Evolutionary conservation across 2,329 filamentous ascomycete genomes (phyloP).

Genomic region (Pseudonectria buxi): DNA sequence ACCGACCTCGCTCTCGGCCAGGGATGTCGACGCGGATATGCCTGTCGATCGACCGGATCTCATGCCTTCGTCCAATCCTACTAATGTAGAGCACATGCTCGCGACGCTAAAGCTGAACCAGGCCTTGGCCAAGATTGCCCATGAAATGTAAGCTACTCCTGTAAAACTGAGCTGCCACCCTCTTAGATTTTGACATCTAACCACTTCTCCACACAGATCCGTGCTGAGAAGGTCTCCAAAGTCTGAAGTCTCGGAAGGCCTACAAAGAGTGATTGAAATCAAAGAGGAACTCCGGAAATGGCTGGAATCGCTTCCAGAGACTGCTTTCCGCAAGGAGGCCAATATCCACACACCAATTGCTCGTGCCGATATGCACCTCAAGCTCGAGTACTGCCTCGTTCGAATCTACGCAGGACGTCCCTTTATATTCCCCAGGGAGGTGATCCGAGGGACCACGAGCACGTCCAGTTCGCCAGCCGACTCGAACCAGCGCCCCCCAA

Average conservation of each 20-base stretch:
- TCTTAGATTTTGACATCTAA: constrained; percentile 7
- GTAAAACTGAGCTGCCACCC: neutral
- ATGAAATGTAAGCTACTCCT: constrained; percentile 31
- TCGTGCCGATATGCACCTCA: constrained; percentile 43
- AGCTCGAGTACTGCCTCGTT: constrained; percentile 46
- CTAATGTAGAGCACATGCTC: constrained; percentile 40
- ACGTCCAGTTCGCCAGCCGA: constrained; percentile 25
- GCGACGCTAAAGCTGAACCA: constrained; percentile 34
- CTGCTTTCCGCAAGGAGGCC: constrained; percentile 30
- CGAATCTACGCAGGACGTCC: constrained; percentile 48
- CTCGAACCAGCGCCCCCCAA: constrained; percentile 21
- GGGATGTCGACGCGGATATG: constrained; percentile 47
- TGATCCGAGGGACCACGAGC: constrained; percentile 20
- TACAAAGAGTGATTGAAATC: constrained; percentile 29
- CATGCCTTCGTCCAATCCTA: constrained; percentile 32
- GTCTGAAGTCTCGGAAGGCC: constrained; percentile 25
- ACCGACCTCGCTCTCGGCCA: constrained; percentile 44
- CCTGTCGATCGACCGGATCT: constrained; percentile 40
- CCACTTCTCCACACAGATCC: constrained; percentile 18
- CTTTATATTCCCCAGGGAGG: constrained; percentile 39
- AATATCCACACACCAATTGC: constrained; percentile 34
- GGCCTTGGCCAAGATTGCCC: constrained; percentile 28
- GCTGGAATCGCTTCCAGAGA: constrained; percentile 31
- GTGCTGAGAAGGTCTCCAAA: constrained; percentile 27
- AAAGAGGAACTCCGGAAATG: constrained; percentile 31